Base-by-base conservation (phyloP, 345 rosid species). In the Hypericum perforatum region DNA sequence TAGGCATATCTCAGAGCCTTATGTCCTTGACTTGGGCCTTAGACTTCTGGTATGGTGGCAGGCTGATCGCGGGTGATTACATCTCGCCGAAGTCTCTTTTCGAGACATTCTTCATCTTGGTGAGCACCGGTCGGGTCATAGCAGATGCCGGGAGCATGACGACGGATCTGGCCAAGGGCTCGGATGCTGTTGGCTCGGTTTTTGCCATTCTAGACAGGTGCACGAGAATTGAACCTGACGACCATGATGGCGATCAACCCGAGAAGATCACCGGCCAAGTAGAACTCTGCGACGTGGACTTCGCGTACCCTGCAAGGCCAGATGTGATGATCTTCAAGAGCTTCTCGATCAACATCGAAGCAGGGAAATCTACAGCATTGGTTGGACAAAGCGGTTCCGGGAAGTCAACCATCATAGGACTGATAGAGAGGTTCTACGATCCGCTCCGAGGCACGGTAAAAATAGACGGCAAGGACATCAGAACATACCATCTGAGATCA, bases 1-100 rank as follows among this genome's bases (percentile, higher is more conserved):
- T 72, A 2, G 70, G 75, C 11, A 56, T 65, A 5, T 69, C 80
- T 11, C 80, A 72, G 39, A 50, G 73, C 61, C 63, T 76, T 11
- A 66, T 69, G 55, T 66, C 61, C 6, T 72, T 67, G 38, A 63
- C 72, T 8, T 71, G 65, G 65, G 71, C 71, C 5, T 50, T 67
- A 0, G 66, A 61, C 37, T 67, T 67, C 9, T 67, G 71, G 71
- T 67, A 61, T 9, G 71, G 71, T 7, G 71, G 71, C 16, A 67
- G 29, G 41, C 71, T 67, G 39, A 52, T 67, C 7, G 40, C 66
- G 5, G 16, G 61, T 14, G 62, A 66, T 1, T 61, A 61, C 53
- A 67, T 67, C 37, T 10, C 51, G 0, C 52, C 62, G 0, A 56
- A 61, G 41, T 62, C 58, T 40, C 16, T 67, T 6, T 67, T 67